Conservation (phyloP, 148 eudicot genomes). For the Vaccinium macrocarpon region DNA sequence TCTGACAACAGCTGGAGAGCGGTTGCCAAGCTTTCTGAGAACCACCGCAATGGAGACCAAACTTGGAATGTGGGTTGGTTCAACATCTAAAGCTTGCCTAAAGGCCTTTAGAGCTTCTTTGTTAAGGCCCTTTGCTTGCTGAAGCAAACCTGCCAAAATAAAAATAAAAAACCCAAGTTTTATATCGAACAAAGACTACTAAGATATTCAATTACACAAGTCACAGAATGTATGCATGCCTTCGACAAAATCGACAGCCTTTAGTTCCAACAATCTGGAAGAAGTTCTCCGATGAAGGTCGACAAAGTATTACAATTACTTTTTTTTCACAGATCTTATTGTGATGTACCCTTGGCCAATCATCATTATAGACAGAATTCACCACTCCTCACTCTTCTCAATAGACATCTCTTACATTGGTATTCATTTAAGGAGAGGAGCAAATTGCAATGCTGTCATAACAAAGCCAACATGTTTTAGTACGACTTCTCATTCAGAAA, state of each 20-base stretch:
- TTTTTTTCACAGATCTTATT: neutral
- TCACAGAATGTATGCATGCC: neutral
- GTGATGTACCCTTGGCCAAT: neutral
- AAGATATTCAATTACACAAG: neutral
- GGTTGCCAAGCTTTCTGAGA: slow-evolving; percentile 42
- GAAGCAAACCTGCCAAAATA: slow-evolving; percentile 51
- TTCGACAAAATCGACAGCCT: neutral
- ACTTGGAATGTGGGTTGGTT: slow-evolving; percentile 67
- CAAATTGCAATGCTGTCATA: slow-evolving; percentile 1
- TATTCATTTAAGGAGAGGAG: neutral
- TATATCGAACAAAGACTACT: neutral
- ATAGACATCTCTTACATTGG: neutral
- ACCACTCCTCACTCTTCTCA: neutral
- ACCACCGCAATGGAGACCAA: slow-evolving; percentile 62
- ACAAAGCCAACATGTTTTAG: neutral
- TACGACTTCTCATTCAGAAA: neutral
- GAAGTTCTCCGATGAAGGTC: neutral
- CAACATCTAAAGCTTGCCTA: slow-evolving; percentile 53
- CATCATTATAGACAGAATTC: neutral
- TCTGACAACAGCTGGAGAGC: slow-evolving; percentile 34
- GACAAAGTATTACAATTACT: neutral
- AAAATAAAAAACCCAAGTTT: neutral
- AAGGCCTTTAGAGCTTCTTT: slow-evolving; percentile 65
- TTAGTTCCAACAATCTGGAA: too few relatives aligned
- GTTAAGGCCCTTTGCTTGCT: slow-evolving; percentile 63